These are phyloP conservation scores for Neofusicoccum parvum DNA, from an alignment of 2,329 filamentous ascomycete species.

Conservation along the genomic window DNA sequence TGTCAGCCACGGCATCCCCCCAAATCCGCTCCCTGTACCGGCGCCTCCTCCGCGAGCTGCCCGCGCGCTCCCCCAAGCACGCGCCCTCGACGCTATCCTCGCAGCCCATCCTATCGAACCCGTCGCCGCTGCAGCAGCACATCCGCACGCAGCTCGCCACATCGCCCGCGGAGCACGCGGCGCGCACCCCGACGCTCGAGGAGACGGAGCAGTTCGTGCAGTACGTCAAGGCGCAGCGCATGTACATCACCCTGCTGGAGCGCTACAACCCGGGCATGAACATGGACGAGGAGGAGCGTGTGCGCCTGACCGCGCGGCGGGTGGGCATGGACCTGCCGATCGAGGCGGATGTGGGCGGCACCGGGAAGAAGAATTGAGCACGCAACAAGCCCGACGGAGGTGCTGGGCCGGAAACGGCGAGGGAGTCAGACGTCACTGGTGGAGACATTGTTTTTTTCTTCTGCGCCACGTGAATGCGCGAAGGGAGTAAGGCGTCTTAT, in stretches of 20 bases:
- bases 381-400: background rate
- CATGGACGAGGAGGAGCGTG: conserved; percentile 81
- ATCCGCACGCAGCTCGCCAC: conserved; percentile 66
- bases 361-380: background rate
- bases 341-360: background rate
- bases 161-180: conserved; percentile 15
- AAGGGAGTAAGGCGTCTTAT: background rate
- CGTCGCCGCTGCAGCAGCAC: conserved; percentile 69
- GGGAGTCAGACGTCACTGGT: background rate
- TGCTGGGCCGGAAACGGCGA: background rate
- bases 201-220: conserved; percentile 76
- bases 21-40: conserved; percentile 80
- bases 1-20: conserved; percentile 43
- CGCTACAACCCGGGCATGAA: conserved; percentile 92
- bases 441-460: background rate
- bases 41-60: conserved; percentile 84
- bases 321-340: conserved; percentile 86
- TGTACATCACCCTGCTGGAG: conserved; percentile 79
- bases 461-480: background rate
- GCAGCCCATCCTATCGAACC: conserved; percentile 50
- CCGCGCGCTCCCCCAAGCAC: conserved; percentile 55
- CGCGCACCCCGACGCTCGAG: conserved; percentile 26
- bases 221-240: conserved; percentile 83
- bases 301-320: conserved; percentile 78
- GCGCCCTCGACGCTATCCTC: conserved; percentile 36